phyloP scores from a whole-genome alignment of 495 filamentous ascomycete species.

The Poronia punctata region DNA sequence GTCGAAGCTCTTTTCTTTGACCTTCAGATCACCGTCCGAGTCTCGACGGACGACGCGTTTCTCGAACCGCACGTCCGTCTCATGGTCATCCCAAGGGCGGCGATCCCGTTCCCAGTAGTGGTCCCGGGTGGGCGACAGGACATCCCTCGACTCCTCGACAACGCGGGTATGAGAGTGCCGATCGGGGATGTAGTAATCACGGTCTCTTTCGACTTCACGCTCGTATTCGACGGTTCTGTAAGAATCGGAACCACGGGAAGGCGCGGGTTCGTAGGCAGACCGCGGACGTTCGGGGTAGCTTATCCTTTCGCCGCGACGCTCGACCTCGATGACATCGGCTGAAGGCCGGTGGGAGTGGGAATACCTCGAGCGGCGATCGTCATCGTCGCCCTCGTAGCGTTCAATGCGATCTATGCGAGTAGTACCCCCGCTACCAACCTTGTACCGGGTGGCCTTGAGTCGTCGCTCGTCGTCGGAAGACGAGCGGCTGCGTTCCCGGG shows the following conservation, averaged over 20 bases:
- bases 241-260: constrained; percentile 27
- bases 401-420: constrained; percentile 36
- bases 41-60: constrained; percentile 37
- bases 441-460: constrained; percentile 48
- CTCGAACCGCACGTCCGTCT: constrained; percentile 37
- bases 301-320: constrained; percentile 38
- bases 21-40: constrained; percentile 18
- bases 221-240: constrained; percentile 46
- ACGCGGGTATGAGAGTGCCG: constrained; percentile 23
- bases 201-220: constrained; percentile 39
- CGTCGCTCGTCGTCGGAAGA: constrained; percentile 43
- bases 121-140: constrained; percentile 25
- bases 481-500: constrained; percentile 37
- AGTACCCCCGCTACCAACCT: constrained; percentile 31
- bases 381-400: constrained; percentile 43
- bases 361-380: constrained; percentile 40
- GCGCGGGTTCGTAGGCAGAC: constrained; percentile 36
- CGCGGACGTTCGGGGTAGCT: constrained; percentile 40
- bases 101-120: constrained; percentile 35
- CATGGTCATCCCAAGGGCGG: constrained; percentile 32
- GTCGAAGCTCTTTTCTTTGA: constrained; percentile 22
- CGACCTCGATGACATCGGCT: constrained; percentile 39
- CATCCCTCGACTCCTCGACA: constrained; percentile 33
- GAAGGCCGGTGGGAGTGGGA: constrained; percentile 27
- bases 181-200: constrained; percentile 27